phyloP scores from a whole-genome alignment of 2,329 filamentous ascomycete genomes.

The Pseudopyricularia cyperi region DNA sequence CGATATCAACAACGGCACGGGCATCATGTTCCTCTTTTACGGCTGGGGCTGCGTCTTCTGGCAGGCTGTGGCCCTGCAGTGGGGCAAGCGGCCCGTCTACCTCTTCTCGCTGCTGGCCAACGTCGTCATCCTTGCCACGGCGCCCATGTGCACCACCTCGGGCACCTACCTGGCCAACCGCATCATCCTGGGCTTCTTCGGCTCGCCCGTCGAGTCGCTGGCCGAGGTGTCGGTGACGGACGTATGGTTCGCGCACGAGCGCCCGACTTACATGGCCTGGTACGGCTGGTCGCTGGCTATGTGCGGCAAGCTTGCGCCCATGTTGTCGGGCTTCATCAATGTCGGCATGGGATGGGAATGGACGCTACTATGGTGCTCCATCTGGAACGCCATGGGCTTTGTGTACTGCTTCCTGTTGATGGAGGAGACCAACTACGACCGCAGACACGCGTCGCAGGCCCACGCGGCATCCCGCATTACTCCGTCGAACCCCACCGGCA shows the following conservation, averaged over 20 bases:
- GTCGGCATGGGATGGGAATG: constrained; percentile 35
- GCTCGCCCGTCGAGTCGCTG: constrained; percentile 30
- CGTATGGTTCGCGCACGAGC: constrained; percentile 13
- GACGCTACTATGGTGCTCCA: constrained; percentile 20
- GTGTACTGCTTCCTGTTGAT: constrained; percentile 33
- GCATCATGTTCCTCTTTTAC: constrained; percentile 19
- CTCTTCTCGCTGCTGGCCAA: constrained; percentile 13
- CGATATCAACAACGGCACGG: background rate
- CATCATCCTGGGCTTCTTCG: constrained; percentile 25
- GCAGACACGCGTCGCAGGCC: background rate
- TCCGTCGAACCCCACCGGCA: background rate
- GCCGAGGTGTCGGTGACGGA: constrained; percentile 22
- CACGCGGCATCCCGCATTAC: background rate
- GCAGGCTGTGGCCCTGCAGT: constrained; percentile 18
- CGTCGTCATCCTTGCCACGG: constrained; percentile 14
- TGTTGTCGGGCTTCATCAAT: constrained; percentile 35
- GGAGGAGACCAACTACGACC: constrained; percentile 37
- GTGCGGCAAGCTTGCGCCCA: constrained; percentile 30
- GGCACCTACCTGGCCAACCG: constrained; percentile 15
- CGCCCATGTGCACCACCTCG: constrained; percentile 12
- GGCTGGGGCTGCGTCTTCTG: constrained; percentile 20
- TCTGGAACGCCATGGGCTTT: constrained; percentile 15
- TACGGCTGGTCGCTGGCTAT: constrained; percentile 30
- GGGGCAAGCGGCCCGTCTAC: constrained; percentile 17
- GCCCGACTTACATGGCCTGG: constrained; percentile 24